Percentiles rank a stretch among this genome's conserved stretches.
phyloP scores from a whole-genome alignment of 148 eudicot genomes.

The Cornus kousa region DNA sequence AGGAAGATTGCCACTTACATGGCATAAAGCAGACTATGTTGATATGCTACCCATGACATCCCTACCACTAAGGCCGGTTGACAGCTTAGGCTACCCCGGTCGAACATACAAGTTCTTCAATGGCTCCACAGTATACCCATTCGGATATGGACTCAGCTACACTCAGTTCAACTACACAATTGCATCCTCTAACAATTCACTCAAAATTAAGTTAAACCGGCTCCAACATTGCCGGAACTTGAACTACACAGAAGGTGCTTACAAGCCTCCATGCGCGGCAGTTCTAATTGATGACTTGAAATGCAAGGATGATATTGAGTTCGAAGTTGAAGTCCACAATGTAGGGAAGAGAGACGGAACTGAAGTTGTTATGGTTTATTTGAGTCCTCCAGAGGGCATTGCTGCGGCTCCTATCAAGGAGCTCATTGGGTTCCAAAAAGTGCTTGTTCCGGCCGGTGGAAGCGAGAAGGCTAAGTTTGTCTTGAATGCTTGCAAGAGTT shows the following conservation, averaged over 20 bases:
- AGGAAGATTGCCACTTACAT: slow-evolving; percentile 42
- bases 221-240: slow-evolving; percentile 11
- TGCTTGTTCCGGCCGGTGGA: slow-evolving; percentile 10
- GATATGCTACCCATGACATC: slow-evolving; percentile 36
- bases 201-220: slow-evolving; percentile 1
- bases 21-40: slow-evolving; percentile 21
- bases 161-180: slow-evolving; percentile 23
- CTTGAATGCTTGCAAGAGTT: slow-evolving; percentile 19
- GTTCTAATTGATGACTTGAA: slow-evolving; percentile 7
- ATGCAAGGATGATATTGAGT: not conserved
- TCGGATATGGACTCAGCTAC: slow-evolving; percentile 38
- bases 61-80: slow-evolving; percentile 42
- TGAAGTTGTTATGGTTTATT: slow-evolving; percentile 17
- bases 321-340: slow-evolving; percentile 11
- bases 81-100: slow-evolving; percentile 52
- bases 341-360: slow-evolving; percentile 6
- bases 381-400: not conserved
- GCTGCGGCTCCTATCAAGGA: slow-evolving; percentile 9
- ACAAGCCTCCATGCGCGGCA: slow-evolving; percentile 13
- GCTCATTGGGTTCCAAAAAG: slow-evolving; percentile 18
- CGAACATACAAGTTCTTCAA: slow-evolving; percentile 61
- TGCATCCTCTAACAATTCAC: not conserved
- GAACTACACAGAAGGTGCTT: slow-evolving; percentile 6
- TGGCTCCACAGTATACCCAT: slow-evolving; percentile 54
- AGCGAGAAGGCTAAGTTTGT: not conserved